Conservation (phyloP, 441 rosid species). For the Pelargonium citronellum region DNA sequence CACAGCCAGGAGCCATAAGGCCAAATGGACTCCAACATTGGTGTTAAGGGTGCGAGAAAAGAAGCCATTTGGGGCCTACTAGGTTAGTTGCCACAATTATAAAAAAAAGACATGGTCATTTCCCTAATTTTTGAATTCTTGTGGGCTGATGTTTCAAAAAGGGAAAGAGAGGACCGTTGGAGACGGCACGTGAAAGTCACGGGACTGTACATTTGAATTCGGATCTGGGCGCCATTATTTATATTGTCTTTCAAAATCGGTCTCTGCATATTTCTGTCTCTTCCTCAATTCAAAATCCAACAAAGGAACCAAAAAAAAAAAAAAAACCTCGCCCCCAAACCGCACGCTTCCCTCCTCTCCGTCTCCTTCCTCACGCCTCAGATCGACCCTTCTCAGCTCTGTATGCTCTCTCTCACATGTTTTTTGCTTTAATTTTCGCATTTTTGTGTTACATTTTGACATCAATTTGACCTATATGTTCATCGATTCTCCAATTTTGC, state of each 20-base stretch:
- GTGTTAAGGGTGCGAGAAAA: no score
- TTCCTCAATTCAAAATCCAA: conserved; percentile 2
- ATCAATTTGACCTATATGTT: background rate
- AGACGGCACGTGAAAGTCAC: conserved; percentile 6
- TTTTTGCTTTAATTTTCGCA: background rate
- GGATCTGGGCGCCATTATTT: conserved; percentile 10
- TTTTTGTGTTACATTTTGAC: background rate
- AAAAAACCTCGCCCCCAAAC: background rate
- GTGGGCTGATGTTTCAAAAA: background rate
- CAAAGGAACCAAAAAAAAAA: no score
- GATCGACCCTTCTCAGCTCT: background rate
- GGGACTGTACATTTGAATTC: conserved; percentile 6
- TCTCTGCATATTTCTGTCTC: conserved; percentile 6
- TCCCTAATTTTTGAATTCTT: no score
- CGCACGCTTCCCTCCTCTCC: background rate
- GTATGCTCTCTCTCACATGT: background rate
- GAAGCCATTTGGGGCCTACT: no score
- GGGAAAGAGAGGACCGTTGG: conserved; percentile 7
- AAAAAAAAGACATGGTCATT: no score
- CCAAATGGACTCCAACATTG: no score
- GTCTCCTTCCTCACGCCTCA: conserved; percentile 10
- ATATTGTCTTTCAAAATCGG: background rate
- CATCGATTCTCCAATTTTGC: background rate
- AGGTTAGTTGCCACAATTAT: no score
- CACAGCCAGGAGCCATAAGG: no score